Percentiles rank a stretch among this genome's conserved stretches.
Conservation (phyloP, 805 yeast species). For the Candida berthetii region DNA sequence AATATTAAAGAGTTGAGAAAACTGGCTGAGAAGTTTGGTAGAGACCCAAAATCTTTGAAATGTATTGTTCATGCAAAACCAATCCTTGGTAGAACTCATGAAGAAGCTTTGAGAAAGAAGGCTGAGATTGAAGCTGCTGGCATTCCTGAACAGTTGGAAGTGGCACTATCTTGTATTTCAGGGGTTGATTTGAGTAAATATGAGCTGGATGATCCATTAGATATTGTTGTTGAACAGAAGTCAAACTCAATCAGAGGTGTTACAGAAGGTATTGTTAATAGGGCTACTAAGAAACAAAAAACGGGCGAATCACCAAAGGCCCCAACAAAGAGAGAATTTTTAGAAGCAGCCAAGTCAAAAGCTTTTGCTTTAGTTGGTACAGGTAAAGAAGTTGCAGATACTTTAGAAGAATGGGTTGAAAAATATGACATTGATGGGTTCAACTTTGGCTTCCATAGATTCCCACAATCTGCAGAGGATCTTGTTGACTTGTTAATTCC, state of each 20-base stretch:
- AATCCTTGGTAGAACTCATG: slow-evolving; percentile 29
- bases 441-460: slow-evolving; percentile 30
- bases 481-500: slow-evolving; percentile 31
- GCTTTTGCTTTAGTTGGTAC: slow-evolving; percentile 26
- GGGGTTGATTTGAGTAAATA: slow-evolving; percentile 31
- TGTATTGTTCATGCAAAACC: slow-evolving; percentile 26
- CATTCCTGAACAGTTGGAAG: slow-evolving; percentile 31
- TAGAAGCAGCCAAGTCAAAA: slow-evolving; percentile 24
- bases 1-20: slow-evolving; percentile 24
- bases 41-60: slow-evolving; percentile 29
- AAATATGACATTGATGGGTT: slow-evolving; percentile 36
- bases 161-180: slow-evolving; percentile 34
- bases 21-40: slow-evolving; percentile 25
- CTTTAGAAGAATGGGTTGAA: slow-evolving; percentile 33
- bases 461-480: slow-evolving; percentile 33
- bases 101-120: slow-evolving; percentile 28
- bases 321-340: slow-evolving; percentile 16
- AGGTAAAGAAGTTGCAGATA: slow-evolving; percentile 30
- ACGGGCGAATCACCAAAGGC: slow-evolving; percentile 8
- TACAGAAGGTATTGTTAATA: slow-evolving; percentile 21
- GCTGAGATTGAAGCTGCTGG: slow-evolving; percentile 21
- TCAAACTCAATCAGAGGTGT: slow-evolving; percentile 1
- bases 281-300: slow-evolving; percentile 1
- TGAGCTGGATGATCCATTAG: slow-evolving; percentile 21
- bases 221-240: background rate